phyloP scores from a whole-genome alignment of 129 eudicot species.

The Oenanthe sinensis region DNA sequence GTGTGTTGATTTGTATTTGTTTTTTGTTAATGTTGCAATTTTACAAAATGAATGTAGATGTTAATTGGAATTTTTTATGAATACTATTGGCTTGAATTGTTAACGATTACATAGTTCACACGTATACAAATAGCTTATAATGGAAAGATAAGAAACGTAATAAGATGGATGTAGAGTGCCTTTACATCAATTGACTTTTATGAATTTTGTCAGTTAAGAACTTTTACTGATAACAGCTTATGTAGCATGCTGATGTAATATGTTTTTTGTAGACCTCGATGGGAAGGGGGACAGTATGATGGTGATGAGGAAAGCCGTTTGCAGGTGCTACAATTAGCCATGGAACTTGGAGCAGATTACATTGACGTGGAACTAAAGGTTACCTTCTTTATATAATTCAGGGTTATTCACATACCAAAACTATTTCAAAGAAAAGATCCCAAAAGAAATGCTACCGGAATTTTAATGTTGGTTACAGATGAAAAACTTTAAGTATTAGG shows the following conservation, averaged over 20 bases:
- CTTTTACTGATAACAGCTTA: background rate
- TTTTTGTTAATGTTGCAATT: background rate
- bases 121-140: background rate
- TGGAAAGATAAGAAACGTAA: background rate
- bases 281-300: constrained; percentile 95
- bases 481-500: background rate
- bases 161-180: background rate
- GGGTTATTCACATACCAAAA: background rate
- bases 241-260: constrained; percentile 18
- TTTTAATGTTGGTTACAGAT: background rate
- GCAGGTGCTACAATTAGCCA: constrained; percentile 62
- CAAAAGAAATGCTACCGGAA: background rate
- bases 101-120: background rate
- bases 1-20: background rate
- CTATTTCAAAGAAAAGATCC: background rate
- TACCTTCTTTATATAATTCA: constrained; percentile 15
- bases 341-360: constrained; percentile 95
- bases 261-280: constrained; percentile 56
- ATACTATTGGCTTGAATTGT: no score
- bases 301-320: constrained; percentile 75
- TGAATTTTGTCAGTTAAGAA: background rate
- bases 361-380: constrained; percentile 90
- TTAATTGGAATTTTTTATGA: background rate
- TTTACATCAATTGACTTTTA: background rate
- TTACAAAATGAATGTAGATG: background rate